A percentile compares a stretch with the other conserved stretches of the same genome.
Evolutionary conservation across 148 eudicot genomes (phyloP).

Genomic region (Camellia granthamiana): DNA sequence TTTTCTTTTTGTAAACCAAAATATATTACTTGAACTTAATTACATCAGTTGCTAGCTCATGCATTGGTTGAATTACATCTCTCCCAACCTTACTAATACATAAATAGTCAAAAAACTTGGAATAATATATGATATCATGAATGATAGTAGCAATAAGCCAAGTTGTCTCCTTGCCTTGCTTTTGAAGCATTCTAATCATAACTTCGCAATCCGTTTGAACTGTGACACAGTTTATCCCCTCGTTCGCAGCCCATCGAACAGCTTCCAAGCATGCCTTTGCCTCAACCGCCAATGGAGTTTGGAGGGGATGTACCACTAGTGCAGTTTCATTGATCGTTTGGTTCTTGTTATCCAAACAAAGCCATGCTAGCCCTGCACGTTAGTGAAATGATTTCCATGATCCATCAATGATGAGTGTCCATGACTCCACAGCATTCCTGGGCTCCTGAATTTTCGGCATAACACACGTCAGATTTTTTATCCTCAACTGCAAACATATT

Average conservation of each 20-base stretch:
- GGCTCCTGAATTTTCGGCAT: background rate
- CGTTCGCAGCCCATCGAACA: too few species aligned
- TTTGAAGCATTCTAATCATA: background rate
- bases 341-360: background rate
- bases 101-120: too few species aligned
- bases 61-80: background rate
- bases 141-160: background rate
- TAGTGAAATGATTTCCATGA: too few species aligned
- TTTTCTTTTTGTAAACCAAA: too few species aligned
- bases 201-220: too few species aligned
- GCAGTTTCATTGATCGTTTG: too few species aligned
- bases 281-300: background rate
- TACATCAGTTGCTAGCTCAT: background rate
- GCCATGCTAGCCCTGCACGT: background rate
- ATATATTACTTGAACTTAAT: background rate
- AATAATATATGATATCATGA: background rate
- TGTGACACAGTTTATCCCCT: too few species aligned
- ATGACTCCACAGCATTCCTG: too few species aligned
- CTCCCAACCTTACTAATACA: too few species aligned
- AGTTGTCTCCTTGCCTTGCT: background rate
- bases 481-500: too few species aligned
- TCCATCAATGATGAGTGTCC: too few species aligned
- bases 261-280: background rate
- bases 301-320: background rate
- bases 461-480: too few species aligned